Evolutionary conservation across 2,329 filamentous ascomycete genomes (phyloP).

Genomic region (Ophiostoma himal-ulmi): DNA sequence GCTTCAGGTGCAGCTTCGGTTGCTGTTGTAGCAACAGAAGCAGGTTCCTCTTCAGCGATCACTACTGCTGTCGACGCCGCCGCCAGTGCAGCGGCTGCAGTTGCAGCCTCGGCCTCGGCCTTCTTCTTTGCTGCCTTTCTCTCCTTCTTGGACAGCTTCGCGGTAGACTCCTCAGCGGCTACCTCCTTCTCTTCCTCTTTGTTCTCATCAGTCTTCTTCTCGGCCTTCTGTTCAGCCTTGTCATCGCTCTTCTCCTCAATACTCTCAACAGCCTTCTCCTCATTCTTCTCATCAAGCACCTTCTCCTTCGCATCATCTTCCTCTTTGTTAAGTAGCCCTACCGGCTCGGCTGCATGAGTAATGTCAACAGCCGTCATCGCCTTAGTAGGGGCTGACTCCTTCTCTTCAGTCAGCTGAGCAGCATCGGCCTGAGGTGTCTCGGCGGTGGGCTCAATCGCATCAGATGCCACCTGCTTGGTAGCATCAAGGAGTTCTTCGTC

Average conservation of each 20-base stretch:
- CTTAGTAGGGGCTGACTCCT: conserved; percentile 15
- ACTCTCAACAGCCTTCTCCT: background rate
- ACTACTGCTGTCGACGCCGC: background rate
- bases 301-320: background rate
- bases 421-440: background rate
- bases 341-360: conserved; percentile 11
- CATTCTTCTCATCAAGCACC: background rate
- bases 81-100: background rate
- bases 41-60: background rate
- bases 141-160: conserved; percentile 14
- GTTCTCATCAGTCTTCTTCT: background rate
- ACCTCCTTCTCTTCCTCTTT: background rate
- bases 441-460: background rate
- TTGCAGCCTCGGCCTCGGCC: background rate
- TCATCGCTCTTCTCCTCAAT: background rate
- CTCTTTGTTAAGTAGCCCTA: conserved; percentile 1
- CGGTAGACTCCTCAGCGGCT: background rate
- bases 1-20: background rate
- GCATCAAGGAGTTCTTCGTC: background rate
- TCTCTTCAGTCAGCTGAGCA: background rate
- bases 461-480: background rate
- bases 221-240: background rate
- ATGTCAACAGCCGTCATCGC: conserved; percentile 13
- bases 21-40: background rate
- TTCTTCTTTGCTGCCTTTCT: conserved; percentile 2